Conservation (phyloP, 1,284 basidiomycete species). For the Kalmanozyma brasiliensis region DNA sequence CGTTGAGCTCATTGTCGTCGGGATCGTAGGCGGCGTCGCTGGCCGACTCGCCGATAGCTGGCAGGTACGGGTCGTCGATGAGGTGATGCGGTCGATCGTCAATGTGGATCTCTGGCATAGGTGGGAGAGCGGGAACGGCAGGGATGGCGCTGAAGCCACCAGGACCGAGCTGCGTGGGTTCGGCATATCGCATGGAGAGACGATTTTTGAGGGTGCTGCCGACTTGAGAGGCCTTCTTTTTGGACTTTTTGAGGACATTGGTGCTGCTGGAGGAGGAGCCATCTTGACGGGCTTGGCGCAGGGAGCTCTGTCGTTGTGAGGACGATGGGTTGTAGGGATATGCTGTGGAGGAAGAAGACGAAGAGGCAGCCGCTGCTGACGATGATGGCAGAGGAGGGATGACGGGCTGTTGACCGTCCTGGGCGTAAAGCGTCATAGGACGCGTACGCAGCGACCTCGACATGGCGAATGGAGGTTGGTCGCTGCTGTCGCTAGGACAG, state of each 20-base stretch:
- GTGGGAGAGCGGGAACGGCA: conserved; percentile 41
- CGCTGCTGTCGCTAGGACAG: background rate
- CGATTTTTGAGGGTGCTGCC: conserved; percentile 65
- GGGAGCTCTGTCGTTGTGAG: conserved; percentile 7
- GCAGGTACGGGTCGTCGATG: conserved; percentile 8
- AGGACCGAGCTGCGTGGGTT: conserved; percentile 56
- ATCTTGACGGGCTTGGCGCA: conserved; percentile 10
- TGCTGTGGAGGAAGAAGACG: conserved; percentile 11
- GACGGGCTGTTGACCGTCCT: conserved; percentile 37
- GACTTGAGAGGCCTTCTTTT: conserved; percentile 56
- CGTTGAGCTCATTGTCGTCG: conserved; percentile 27
- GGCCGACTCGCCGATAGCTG: conserved; percentile 41
- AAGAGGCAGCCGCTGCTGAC: background rate
- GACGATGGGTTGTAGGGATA: conserved; percentile 11
- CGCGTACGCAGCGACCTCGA: conserved; percentile 64
- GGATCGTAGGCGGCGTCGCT: conserved; percentile 32
- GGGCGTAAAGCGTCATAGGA: conserved; percentile 64
- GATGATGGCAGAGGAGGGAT: conserved; percentile 19
- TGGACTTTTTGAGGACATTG: conserved; percentile 41
- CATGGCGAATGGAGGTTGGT: conserved; percentile 35
- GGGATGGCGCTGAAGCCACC: conserved; percentile 51
- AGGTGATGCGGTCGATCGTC: conserved; percentile 25
- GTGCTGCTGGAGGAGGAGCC: conserved; percentile 5
- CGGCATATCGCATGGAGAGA: conserved; percentile 66
- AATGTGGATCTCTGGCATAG: conserved; percentile 33